A percentile compares a stretch with the other conserved stretches of the same genome.
These are phyloP conservation scores for Ramaria sp. DNA, from an alignment of 768 basidiomycete species.

Conservation along the genomic window DNA sequence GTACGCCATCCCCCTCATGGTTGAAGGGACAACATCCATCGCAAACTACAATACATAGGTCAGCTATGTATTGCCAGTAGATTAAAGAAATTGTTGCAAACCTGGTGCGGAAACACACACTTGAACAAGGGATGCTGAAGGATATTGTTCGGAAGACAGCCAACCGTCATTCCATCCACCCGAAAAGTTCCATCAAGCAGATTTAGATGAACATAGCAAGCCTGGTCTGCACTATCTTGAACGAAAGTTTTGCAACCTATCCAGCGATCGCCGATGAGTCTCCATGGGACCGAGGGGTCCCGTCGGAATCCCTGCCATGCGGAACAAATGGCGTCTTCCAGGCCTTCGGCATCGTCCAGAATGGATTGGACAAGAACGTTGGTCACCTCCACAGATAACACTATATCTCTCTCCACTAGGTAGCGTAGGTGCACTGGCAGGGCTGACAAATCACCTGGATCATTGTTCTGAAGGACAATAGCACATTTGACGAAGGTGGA, in stretches of 20 bases:
- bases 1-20: slow-evolving; percentile 25
- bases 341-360: slow-evolving; percentile 11
- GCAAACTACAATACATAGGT: not conserved
- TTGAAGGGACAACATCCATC: slow-evolving; percentile 25
- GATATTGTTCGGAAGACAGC: slow-evolving; percentile 27
- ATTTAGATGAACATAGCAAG: slow-evolving; percentile 26
- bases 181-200: slow-evolving; percentile 30
- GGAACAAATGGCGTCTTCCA: slow-evolving; percentile 20
- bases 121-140: slow-evolving; percentile 16
- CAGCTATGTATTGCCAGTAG: slow-evolving; percentile 3
- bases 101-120: not conserved
- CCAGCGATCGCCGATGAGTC: slow-evolving; percentile 14
- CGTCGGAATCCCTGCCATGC: slow-evolving; percentile 23
- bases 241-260: slow-evolving; percentile 14
- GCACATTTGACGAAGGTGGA: slow-evolving; percentile 23
- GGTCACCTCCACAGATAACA: not conserved
- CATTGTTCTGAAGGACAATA: slow-evolving; percentile 23
- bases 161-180: slow-evolving; percentile 30
- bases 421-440: slow-evolving; percentile 10
- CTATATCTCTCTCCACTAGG: not conserved
- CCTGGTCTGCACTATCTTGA: slow-evolving; percentile 13
- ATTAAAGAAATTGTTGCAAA: not conserved
- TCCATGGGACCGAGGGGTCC: slow-evolving; percentile 11
- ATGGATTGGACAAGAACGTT: slow-evolving; percentile 12
- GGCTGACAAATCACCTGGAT: slow-evolving; percentile 11